Percentiles rank a stretch among this genome's conserved stretches.
Conservation (phyloP, 176 grass and related monocot genomes). For the Rhynchospora tenuis region DNA sequence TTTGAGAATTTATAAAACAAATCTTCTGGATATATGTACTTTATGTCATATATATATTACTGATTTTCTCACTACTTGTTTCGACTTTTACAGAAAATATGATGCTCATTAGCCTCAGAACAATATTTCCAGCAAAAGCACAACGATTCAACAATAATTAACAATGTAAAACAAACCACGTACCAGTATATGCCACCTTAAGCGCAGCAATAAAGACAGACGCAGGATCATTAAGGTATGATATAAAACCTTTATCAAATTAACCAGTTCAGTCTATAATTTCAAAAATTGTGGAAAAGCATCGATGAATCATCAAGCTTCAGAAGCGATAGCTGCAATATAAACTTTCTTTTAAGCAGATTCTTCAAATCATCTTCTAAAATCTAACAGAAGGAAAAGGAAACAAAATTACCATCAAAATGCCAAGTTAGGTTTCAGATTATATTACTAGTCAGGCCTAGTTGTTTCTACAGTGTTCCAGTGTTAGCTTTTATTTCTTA, state of each 20-base stretch:
- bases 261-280: not conserved
- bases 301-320: slow-evolving; percentile 61
- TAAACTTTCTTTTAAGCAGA: slow-evolving; percentile 18
- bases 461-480: not conserved
- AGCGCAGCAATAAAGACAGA: not conserved
- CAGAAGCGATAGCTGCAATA: slow-evolving; percentile 47
- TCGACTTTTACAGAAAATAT: too few relatives aligned
- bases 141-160: not conserved
- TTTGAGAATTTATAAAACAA: too few relatives aligned
- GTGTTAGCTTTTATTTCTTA: too few relatives aligned
- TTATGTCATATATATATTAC: not conserved
- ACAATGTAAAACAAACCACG: not conserved
- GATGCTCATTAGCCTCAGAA: too few relatives aligned
- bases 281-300: slow-evolving; percentile 53
- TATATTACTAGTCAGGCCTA: not conserved
- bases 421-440: not conserved
- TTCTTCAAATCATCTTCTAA: slow-evolving; percentile 39
- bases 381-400: slow-evolving; percentile 33
- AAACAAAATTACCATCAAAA: too few relatives aligned
- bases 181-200: not conserved
- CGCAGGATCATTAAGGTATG: not conserved
- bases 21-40: not conserved
- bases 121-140: not conserved
- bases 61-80: not conserved
- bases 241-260: not conserved